A percentile compares a stretch with the other conserved stretches of the same genome.
These are phyloP conservation scores for Xylaria intraflava DNA, from an alignment of 495 filamentous ascomycete genomes.

Conservation along the genomic window DNA sequence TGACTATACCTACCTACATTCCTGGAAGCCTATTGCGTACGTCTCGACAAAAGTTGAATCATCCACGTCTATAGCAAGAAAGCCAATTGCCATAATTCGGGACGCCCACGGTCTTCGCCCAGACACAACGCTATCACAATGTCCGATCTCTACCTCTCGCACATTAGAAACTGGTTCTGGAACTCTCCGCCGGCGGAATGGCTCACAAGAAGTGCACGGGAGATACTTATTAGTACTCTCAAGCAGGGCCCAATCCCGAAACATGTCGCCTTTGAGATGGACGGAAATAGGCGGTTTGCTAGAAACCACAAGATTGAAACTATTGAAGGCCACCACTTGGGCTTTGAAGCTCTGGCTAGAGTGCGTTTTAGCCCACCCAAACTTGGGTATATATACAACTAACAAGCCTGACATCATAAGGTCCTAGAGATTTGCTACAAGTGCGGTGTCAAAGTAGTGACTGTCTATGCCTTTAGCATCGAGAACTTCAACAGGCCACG, in stretches of 20 bases:
- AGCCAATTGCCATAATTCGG: background rate
- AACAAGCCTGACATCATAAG: constrained; percentile 33
- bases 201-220: constrained; percentile 61
- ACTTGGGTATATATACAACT: background rate
- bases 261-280: constrained; percentile 98
- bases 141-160: constrained; percentile 58
- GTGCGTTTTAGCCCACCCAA: constrained; percentile 36
- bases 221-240: constrained; percentile 78
- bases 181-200: constrained; percentile 87
- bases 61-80: background rate
- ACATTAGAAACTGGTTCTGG: constrained; percentile 78
- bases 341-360: constrained; percentile 87
- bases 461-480: constrained; percentile 96
- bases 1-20: background rate
- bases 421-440: constrained; percentile 98
- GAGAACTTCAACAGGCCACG: constrained; percentile 99
- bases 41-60: background rate
- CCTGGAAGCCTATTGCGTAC: no score
- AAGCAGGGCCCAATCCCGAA: constrained; percentile 85
- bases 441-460: constrained; percentile 88
- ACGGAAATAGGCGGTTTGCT: constrained; percentile 91
- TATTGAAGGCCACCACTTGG: constrained; percentile 91
- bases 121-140: constrained; percentile 19
- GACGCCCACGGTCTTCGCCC: background rate
- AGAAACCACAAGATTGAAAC: constrained; percentile 88